Base-by-base conservation (phyloP, 345 rosid genomes). In the Populus ilicifolia region DNA sequence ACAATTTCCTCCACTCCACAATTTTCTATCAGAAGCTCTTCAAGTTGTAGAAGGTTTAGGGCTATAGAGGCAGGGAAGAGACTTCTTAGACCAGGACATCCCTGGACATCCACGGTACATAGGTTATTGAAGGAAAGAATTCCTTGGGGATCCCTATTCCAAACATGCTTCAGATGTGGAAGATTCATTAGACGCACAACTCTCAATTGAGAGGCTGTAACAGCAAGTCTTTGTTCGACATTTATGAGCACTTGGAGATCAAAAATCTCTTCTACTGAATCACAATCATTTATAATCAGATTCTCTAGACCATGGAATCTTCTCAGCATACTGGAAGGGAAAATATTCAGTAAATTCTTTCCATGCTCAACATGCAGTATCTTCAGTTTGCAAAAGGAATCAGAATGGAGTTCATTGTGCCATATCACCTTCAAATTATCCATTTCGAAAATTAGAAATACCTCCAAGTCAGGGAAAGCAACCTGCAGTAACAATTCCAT, bases 391-490 rank as follows among this genome's bases (percentile, higher is more conserved):
- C 63, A 2, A 1, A 83, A 85, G 17, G 79, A 73, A 71, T 78
- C 80, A 8, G 44, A 63, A 0, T 48, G 21, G 10, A 52, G 70
- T 64, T 82, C 76, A 52, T 66, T 6, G 11, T 56, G 8, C 80
- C 85, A 80, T 73, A 82, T 48, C 71, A 50, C 68, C 52, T 27
- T 75, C 76, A 80, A 63, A 41, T 41, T 80, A 56, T 69, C 25
- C 77, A 85, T 33, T 27, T 67, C 0, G n/a, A n/a, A 16, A 36
- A 85, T 72, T 29, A 1, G 3, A 27, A 85, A 2, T 21, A 33
- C n/a, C 64, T 85, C 83, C 67, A 82, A 33, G 38, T 29, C 68
- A 50, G 85, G 80, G 65, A 82, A 71, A 41, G 70, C 50, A 17
- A 77, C 80, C 83, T 85, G 78, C 38, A 29, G 5, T 16, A 46